phyloP scores from a whole-genome alignment of 2,329 filamentous ascomycete species.

The Ilyonectria destructans region DNA sequence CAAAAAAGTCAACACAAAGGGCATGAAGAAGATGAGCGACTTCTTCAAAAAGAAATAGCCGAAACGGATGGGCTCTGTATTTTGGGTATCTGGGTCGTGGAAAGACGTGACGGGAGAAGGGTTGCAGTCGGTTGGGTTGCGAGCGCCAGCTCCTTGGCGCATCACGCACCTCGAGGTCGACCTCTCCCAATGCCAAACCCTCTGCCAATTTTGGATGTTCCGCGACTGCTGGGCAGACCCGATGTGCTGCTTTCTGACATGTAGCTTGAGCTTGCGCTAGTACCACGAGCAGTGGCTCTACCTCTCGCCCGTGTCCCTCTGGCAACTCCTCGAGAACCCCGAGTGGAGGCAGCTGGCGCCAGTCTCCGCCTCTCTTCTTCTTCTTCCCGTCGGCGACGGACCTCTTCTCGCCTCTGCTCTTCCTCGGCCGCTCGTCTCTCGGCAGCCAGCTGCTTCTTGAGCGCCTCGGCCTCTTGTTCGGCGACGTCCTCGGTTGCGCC shows the following conservation, averaged over 20 bases:
- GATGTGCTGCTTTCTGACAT: constrained; percentile 48
- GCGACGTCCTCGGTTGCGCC: constrained; percentile 88
- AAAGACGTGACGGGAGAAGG: constrained; percentile 29
- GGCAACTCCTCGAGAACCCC: constrained; percentile 50
- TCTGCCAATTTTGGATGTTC: constrained; percentile 55
- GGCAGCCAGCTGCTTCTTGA: constrained; percentile 81
- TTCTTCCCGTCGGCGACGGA: constrained; percentile 75
- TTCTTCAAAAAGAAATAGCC: constrained; percentile 85
- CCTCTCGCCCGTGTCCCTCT: constrained; percentile 53
- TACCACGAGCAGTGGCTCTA: constrained; percentile 47
- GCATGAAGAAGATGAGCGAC: constrained; percentile 97
- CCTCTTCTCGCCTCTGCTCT: constrained; percentile 82
- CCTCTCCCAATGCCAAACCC: constrained; percentile 53
- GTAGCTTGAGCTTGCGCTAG: constrained; percentile 47
- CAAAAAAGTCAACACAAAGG: constrained; percentile 90
- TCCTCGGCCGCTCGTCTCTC: constrained; percentile 85
- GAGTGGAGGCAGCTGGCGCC: constrained; percentile 47
- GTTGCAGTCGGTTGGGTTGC: constrained; percentile 6
- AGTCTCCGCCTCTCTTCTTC: constrained; percentile 64
- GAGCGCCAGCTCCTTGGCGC: constrained; percentile 23
- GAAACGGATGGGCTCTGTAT: constrained; percentile 35
- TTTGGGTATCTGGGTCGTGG: constrained; percentile 52
- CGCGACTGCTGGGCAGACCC: constrained; percentile 52
- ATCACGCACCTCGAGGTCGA: constrained; percentile 55
- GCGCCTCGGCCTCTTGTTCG: constrained; percentile 88